Conservation (phyloP, 2,329 filamentous ascomycete species). For the Stenocarpella maydis region DNA sequence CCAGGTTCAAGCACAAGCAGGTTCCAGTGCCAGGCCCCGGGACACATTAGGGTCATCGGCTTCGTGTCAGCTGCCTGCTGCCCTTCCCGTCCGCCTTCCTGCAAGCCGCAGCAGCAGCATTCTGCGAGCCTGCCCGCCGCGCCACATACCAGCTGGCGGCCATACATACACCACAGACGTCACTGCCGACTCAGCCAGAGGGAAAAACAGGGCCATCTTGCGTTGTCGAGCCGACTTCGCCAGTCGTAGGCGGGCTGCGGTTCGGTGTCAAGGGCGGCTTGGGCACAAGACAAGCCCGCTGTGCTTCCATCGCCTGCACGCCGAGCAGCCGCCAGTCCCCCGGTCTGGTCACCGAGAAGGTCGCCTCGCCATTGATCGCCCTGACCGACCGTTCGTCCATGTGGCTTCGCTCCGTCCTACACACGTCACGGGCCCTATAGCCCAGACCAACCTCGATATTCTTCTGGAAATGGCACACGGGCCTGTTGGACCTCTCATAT, state of each 20-base stretch:
- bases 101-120: conserved; percentile 16
- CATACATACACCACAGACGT: not conserved
- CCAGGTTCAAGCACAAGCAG: not conserved
- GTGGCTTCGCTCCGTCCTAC: conserved; percentile 17
- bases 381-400: not conserved
- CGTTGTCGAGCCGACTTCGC: not conserved
- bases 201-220: not conserved
- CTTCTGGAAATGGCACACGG: conserved; percentile 29
- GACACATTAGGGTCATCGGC: conserved; percentile 11
- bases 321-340: not conserved
- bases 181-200: not conserved
- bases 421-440: conserved; percentile 27
- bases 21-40: not conserved
- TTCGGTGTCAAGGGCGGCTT: conserved; percentile 6
- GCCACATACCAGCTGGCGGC: not conserved
- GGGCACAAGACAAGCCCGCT: conserved; percentile 8
- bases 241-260: conserved; percentile 2
- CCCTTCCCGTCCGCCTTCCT: not conserved
- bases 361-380: conserved; percentile 13
- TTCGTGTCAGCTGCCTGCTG: conserved; percentile 18
- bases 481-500: conserved; percentile 23
- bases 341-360: conserved; percentile 7
- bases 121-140: not conserved
- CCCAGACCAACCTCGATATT: conserved; percentile 14
- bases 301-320: conserved; percentile 13